Evolutionary conservation across 805 yeast species (phyloP).

Genomic region (Metschnikowia dekortorum): DNA sequence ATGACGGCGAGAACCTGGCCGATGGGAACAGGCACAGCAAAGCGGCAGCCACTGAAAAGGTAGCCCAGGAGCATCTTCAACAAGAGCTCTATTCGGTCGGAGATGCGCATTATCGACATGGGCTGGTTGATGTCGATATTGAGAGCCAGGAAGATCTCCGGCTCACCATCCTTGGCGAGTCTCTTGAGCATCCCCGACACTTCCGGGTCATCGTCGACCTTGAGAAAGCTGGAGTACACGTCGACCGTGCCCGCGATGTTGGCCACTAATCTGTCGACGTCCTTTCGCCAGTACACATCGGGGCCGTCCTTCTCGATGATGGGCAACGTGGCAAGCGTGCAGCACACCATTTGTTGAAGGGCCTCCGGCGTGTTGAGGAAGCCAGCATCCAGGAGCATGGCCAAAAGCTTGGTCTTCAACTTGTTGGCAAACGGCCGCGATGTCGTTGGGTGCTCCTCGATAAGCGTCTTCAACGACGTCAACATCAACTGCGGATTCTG

Average conservation of each 20-base stretch:
- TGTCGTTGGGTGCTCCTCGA: slow-evolving; percentile 65
- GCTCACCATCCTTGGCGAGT: slow-evolving; percentile 20
- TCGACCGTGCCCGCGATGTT: slow-evolving; percentile 53
- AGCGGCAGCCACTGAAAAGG: slow-evolving; percentile 48
- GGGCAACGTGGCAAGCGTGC: slow-evolving; percentile 53
- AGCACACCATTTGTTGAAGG: slow-evolving; percentile 41
- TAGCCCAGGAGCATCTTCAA: slow-evolving; percentile 37
- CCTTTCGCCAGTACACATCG: slow-evolving; percentile 41
- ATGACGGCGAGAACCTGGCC: slow-evolving; percentile 50
- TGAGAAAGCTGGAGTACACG: slow-evolving; percentile 58
- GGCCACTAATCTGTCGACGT: slow-evolving; percentile 43
- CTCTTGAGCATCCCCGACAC: slow-evolving; percentile 34
- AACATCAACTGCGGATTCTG: slow-evolving; percentile 31
- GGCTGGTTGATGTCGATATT: slow-evolving; percentile 58
- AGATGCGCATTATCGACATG: slow-evolving; percentile 45
- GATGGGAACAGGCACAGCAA: slow-evolving; percentile 56
- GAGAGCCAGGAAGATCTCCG: slow-evolving; percentile 42
- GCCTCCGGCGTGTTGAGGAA: slow-evolving; percentile 36
- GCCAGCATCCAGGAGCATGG: slow-evolving; percentile 29
- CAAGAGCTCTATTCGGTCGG: slow-evolving; percentile 47
- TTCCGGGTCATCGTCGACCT: slow-evolving; percentile 53
- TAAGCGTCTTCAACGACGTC: slow-evolving; percentile 33
- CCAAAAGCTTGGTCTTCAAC: slow-evolving; percentile 44
- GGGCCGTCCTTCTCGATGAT: slow-evolving; percentile 52
- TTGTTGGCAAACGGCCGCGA: slow-evolving; percentile 74